Evolutionary conservation across 1,284 basidiomycete species (phyloP).

Genomic region (Anthracocystis panici-leucophaei): DNA sequence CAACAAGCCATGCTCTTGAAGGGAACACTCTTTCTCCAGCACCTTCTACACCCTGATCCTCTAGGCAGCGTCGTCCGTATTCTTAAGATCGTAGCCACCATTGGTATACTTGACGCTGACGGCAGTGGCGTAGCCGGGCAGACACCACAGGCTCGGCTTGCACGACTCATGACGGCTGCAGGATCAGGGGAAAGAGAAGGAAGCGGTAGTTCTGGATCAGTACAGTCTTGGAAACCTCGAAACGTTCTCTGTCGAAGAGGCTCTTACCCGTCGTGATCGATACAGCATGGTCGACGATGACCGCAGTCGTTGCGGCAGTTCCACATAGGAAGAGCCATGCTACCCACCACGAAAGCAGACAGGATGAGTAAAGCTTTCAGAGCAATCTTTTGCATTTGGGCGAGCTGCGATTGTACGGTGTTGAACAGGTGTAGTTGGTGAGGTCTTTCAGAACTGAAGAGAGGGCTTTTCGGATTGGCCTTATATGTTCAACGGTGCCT

Average conservation of each 20-base stretch:
- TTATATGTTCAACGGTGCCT: no score
- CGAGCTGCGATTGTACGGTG: neutral
- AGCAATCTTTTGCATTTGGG: neutral
- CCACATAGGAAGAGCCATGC: neutral
- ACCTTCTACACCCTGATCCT: neutral
- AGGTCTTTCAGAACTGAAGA: no score
- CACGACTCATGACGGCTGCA: neutral
- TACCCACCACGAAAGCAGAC: neutral
- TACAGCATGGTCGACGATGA: neutral
- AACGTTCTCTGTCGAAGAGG: neutral
- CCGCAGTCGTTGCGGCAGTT: neutral
- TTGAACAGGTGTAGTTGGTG: no score
- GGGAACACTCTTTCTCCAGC: neutral
- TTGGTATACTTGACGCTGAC: neutral
- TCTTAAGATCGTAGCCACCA: neutral
- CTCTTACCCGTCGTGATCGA: neutral
- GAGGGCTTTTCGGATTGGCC: no score
- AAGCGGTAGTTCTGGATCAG: neutral
- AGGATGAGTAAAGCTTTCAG: neutral
- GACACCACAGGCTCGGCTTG: slow-evolving; percentile 4
- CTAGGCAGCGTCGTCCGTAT: neutral
- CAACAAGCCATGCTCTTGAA: no score
- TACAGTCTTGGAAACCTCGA: neutral
- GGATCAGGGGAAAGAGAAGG: no score
- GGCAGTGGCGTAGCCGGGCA: neutral